Conservation (phyloP, 2,329 filamentous ascomycete species). For the Aspergillus niger region DNA sequence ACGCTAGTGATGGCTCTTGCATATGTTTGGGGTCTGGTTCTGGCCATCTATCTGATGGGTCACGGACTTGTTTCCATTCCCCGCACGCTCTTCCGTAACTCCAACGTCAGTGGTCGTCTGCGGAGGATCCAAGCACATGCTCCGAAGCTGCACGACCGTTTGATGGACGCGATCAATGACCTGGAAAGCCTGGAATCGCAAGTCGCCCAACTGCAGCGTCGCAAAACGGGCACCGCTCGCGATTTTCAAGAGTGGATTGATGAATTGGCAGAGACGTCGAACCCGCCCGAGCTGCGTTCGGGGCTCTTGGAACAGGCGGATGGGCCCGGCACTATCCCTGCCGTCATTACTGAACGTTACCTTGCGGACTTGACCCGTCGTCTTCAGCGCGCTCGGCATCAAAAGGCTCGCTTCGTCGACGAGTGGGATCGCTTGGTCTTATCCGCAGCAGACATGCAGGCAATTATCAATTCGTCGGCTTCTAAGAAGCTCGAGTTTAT, state of each 20-base stretch:
- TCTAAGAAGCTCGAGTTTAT: conserved; percentile 80
- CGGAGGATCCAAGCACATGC: conserved; percentile 76
- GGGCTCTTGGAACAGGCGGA: conserved; percentile 39
- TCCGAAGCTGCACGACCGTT: conserved; percentile 78
- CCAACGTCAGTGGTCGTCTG: conserved; percentile 73
- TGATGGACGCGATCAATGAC: conserved; percentile 79
- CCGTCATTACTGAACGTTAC: conserved; percentile 89
- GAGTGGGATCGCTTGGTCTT: conserved; percentile 82
- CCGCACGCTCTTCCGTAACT: conserved; percentile 74
- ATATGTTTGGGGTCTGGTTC: conserved; percentile 87
- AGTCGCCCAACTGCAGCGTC: conserved; percentile 73
- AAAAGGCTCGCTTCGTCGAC: conserved; percentile 76
- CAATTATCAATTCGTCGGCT: conserved; percentile 78
- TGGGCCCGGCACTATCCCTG: conserved; percentile 58
- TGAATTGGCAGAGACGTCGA: conserved; percentile 78
- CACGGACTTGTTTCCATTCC: conserved; percentile 93
- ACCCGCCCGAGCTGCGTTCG: conserved; percentile 62
- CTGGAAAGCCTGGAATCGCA: conserved; percentile 81
- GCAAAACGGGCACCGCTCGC: conserved; percentile 75
- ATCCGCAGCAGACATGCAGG: conserved; percentile 73
- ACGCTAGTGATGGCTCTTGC: conserved; percentile 87
- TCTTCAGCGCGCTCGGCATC: conserved; percentile 78
- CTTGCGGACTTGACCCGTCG: conserved; percentile 85
- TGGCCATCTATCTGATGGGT: conserved; percentile 97
- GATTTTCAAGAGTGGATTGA: conserved; percentile 94